phyloP scores from a whole-genome alignment of 805 yeast genomes.

The Clavispora asparagi region DNA sequence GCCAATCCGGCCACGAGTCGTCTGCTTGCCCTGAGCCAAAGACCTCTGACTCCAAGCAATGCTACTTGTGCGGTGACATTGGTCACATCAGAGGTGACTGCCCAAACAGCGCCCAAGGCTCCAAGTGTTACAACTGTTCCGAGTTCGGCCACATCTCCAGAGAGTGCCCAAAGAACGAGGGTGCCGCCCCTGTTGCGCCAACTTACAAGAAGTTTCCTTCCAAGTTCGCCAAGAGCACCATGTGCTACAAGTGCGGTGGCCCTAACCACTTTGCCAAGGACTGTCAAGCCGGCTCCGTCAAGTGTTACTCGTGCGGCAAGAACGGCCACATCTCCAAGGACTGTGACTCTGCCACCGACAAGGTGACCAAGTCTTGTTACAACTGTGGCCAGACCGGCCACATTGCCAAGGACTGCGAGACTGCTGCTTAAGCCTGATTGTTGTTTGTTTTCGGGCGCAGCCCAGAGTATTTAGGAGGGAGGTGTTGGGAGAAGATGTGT shows the following conservation, averaged over 20 bases:
- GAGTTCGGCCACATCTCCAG: conserved; percentile 79
- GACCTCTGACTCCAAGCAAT: conserved; percentile 79
- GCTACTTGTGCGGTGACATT: conserved; percentile 88
- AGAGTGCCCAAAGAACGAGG: conserved; percentile 54
- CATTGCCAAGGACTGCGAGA: conserved; percentile 71
- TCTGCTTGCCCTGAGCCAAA: conserved; percentile 85
- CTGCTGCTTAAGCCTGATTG: conserved; percentile 8
- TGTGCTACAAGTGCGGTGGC: conserved; percentile 89
- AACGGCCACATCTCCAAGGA: conserved; percentile 86
- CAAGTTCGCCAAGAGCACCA: conserved; percentile 35
- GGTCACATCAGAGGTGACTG: conserved; percentile 91
- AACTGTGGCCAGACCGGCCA: conserved; percentile 79
- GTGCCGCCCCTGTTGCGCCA: conserved; percentile 18
- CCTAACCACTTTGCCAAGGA: conserved; percentile 92
- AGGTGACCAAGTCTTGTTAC: conserved; percentile 58
- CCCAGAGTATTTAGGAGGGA: conserved; percentile 1
- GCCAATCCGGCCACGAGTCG: conserved; percentile 84
- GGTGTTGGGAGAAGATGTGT: conserved; percentile 10
- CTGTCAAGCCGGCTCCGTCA: conserved; percentile 65
- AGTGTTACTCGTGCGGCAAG: conserved; percentile 91
- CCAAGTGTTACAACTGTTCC: conserved; percentile 78
- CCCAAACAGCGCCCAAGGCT: conserved; percentile 56
- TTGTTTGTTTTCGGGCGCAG: neutral
- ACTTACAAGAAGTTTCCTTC: conserved; percentile 16
- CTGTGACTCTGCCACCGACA: conserved; percentile 51